Conservation (phyloP, 2,329 filamentous ascomycete species). For the Colletotrichum sp. region DNA sequence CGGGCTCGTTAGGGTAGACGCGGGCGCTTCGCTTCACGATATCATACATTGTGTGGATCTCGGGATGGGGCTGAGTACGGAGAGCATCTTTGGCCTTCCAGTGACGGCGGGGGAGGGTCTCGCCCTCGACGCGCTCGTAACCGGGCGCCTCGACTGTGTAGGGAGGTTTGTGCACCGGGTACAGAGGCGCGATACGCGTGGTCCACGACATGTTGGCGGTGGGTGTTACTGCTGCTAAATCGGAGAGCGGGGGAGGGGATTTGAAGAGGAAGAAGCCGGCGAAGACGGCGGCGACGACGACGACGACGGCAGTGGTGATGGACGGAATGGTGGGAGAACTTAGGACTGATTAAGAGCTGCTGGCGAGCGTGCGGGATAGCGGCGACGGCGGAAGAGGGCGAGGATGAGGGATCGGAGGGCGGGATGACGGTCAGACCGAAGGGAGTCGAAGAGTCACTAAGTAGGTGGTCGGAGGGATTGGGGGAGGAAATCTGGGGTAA, state of each 20-base stretch:
- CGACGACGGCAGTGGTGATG: not conserved
- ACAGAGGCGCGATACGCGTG: conserved; percentile 53
- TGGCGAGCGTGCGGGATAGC: not conserved
- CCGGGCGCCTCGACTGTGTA: conserved; percentile 77
- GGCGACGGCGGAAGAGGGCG: not conserved
- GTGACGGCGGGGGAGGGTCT: conserved; percentile 84
- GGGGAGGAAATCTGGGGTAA: not conserved
- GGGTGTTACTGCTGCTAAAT: not conserved
- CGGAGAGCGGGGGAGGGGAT: not conserved
- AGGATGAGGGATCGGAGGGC: not conserved
- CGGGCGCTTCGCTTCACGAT: conserved; percentile 73
- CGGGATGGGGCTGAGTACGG: conserved; percentile 66
- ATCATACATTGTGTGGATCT: conserved; percentile 79
- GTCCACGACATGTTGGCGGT: conserved; percentile 39
- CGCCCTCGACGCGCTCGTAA: conserved; percentile 72
- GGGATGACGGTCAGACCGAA: not conserved
- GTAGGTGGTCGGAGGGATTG: not conserved
- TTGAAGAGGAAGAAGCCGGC: not conserved
- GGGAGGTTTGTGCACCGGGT: conserved; percentile 71
- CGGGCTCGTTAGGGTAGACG: conserved; percentile 65
- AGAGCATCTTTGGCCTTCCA: conserved; percentile 74
- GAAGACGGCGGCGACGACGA: conserved; percentile 5
- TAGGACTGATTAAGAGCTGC: not conserved
- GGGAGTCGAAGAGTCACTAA: not conserved
- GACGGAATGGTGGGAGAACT: conserved; percentile 13